Evolutionary conservation across 192 early-diverging fungal genomes (phyloP).

Genomic region (Coemansia sp.): DNA sequence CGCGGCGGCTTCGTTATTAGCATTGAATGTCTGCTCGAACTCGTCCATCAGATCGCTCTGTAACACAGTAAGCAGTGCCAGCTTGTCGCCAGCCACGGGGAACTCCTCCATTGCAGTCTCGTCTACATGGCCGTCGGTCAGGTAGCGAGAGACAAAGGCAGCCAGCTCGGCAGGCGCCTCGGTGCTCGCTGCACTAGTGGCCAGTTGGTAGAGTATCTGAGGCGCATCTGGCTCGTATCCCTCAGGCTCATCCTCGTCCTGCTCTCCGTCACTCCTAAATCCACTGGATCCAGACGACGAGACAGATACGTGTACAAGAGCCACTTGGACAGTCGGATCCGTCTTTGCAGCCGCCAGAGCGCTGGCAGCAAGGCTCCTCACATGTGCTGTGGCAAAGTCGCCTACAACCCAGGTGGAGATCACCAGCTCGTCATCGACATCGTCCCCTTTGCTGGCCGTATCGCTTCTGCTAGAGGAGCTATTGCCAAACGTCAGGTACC

Average conservation of each 20-base stretch:
- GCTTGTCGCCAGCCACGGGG: constrained; percentile 11
- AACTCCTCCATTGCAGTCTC: background rate
- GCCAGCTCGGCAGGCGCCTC: constrained; percentile 11
- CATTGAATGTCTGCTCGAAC: constrained; percentile 21
- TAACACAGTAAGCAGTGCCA: background rate
- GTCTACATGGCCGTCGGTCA: background rate
- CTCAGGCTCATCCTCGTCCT: constrained; percentile 24
- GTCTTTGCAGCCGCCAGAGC: constrained; percentile 53
- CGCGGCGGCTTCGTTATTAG: constrained; percentile 10
- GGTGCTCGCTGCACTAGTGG: constrained; percentile 3
- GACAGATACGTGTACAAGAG: constrained; percentile 28
- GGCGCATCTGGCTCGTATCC: constrained; percentile 35
- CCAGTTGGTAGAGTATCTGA: constrained; percentile 36
- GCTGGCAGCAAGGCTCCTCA: constrained; percentile 56
- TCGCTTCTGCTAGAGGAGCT: background rate
- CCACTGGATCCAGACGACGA: background rate
- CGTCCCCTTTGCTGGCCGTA: background rate
- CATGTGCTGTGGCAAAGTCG: constrained; percentile 59
- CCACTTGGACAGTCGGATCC: constrained; percentile 36
- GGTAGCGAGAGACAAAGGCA: constrained; percentile 10
- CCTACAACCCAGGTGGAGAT: constrained; percentile 59
- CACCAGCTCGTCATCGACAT: constrained; percentile 4
- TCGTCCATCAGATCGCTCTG: constrained; percentile 22
- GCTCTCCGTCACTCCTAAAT: constrained; percentile 21
- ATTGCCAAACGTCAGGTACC: constrained; percentile 22